Base-by-base conservation (phyloP, 2,329 filamentous ascomycete genomes). In the Sordariomycetes sp. region DNA sequence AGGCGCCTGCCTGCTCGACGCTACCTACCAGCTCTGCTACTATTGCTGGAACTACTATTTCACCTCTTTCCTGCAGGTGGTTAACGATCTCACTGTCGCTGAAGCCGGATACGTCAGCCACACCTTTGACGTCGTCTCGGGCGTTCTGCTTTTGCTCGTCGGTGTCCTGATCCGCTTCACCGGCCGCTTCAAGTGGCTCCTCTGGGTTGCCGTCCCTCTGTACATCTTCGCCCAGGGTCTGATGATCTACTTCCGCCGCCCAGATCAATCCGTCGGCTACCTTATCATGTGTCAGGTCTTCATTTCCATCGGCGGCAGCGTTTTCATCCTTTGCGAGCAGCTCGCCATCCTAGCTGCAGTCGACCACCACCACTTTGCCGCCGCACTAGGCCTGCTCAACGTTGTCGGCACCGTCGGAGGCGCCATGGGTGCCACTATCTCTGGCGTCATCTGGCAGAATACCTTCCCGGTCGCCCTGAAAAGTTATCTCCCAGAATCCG, bases 391-490 rank as follows among this genome's bases (percentile, higher is more conserved):
- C 15, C 71, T 87, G 58, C 74, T 82, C 57, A 74, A 78, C 22
- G 76, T 86, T 5, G 79, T 82, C 35, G 75, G 79, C 61, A 79
- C 77, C 59, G 75, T 86, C 59, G 84, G 83, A 50, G 76, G 75
- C 22, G 80, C 81, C 1, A 70, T 85, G 7, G 83, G 82, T 1
- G 74, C 73, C 2, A 77, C 82, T 8, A 75, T 87, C 55, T 78
- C 84, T 1, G 77, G 76, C 0, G 82, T 83, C 12, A 81, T 88
- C 60, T 88, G 84, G 83, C 81, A 78, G 0, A 75, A 77, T 59
- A 75, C 78, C 1, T 79, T 87, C 62, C 76, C 76, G 3, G 67
- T 70, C 22, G 74, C 75, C 12, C 71, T 86, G 13, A 62, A 63
- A 24, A 64, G 68, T 42, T 75, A 80, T 60, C 70, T 85, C 0